These are phyloP conservation scores for Trichoderma orchidacearum DNA, from an alignment of 495 filamentous ascomycete genomes.

Conservation along the genomic window DNA sequence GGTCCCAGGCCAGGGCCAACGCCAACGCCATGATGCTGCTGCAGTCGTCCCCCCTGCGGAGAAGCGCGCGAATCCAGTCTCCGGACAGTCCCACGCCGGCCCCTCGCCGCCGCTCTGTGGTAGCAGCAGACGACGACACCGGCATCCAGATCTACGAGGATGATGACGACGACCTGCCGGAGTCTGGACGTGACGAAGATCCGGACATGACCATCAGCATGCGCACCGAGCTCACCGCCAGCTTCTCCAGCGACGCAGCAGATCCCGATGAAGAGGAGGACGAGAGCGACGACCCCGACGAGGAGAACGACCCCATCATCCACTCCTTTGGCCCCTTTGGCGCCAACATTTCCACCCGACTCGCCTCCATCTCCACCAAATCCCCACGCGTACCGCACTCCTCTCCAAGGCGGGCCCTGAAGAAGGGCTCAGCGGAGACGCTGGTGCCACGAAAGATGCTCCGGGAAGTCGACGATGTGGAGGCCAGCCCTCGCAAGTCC, in stretches of 20 bases:
- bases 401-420: constrained; percentile 6
- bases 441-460: background rate
- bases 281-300: constrained; percentile 63
- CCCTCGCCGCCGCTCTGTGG: constrained; percentile 9
- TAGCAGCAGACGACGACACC: constrained; percentile 8
- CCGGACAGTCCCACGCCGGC: constrained; percentile 66
- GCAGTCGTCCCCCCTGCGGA: constrained; percentile 54
- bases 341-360: constrained; percentile 61
- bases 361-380: constrained; percentile 56
- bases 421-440: constrained; percentile 2
- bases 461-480: background rate
- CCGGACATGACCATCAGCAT: constrained; percentile 11
- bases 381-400: constrained; percentile 25
- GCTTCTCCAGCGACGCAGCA: constrained; percentile 46
- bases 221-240: constrained; percentile 22
- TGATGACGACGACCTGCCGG: constrained; percentile 25
- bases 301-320: constrained; percentile 85
- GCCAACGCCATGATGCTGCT: constrained; percentile 17
- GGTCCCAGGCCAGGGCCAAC: constrained; percentile 17
- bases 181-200: constrained; percentile 5
- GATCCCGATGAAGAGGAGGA: constrained; percentile 42
- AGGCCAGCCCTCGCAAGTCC: background rate
- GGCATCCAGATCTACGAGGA: constrained; percentile 46
- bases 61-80: constrained; percentile 46
- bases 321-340: constrained; percentile 84